These are phyloP conservation scores for Aphanomyces astaci DNA, from an alignment of 352 stramenopile species.

Conservation along the genomic window DNA sequence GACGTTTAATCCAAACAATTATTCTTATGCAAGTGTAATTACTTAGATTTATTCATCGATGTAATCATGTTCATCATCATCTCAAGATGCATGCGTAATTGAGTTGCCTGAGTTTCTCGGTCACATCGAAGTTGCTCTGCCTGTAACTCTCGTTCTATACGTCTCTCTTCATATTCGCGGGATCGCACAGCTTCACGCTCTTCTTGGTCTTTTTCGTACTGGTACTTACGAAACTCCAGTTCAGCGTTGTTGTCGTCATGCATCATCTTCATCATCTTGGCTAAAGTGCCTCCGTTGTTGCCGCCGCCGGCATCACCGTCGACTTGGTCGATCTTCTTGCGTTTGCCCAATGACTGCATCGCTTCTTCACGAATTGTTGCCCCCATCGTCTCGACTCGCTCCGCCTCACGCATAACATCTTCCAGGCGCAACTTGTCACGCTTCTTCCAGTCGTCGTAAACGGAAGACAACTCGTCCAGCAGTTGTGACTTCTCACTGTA, in stretches of 20 bases:
- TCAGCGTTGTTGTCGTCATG: background rate
- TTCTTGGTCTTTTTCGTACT: background rate
- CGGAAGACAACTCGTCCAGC: background rate
- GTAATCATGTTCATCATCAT: too few relatives aligned
- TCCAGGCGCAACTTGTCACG: background rate
- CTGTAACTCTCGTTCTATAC: background rate
- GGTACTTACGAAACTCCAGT: background rate
- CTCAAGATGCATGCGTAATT: background rate
- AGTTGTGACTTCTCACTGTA: background rate
- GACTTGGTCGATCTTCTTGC: background rate
- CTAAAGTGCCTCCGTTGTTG: background rate
- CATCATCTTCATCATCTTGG: background rate
- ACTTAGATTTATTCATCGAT: background rate
- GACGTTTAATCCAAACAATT: background rate
- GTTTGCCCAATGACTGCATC: background rate
- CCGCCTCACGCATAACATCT: background rate
- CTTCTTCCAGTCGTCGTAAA: background rate
- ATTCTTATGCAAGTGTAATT: background rate
- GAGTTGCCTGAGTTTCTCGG: too few relatives aligned
- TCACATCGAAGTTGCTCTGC: background rate
- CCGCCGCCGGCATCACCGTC: background rate
- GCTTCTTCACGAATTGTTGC: background rate
- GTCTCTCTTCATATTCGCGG: background rate
- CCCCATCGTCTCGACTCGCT: background rate
- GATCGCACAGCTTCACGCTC: too few relatives aligned